These are phyloP conservation scores for Ehretia macrophylla DNA, from an alignment of 257 asterid species.

Conservation along the genomic window DNA sequence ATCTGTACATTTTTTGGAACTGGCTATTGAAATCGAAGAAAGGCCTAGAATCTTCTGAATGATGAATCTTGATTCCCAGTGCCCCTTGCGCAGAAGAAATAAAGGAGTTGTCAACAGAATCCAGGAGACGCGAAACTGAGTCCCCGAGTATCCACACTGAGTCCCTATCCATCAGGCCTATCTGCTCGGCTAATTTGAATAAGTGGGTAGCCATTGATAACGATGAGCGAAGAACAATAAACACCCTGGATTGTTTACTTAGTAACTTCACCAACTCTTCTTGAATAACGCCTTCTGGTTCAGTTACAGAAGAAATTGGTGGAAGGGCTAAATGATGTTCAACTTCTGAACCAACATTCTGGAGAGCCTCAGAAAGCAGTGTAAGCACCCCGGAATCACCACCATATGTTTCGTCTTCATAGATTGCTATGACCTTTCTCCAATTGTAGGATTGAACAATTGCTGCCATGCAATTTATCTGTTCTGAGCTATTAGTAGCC, in stretches of 20 bases:
- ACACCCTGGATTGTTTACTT: conserved; percentile 35
- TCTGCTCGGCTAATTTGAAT: conserved; percentile 31
- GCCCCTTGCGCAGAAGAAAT: conserved; percentile 32
- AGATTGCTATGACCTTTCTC: conserved; percentile 33
- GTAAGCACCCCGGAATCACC: conserved; percentile 29
- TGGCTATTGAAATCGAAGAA: conserved; percentile 21
- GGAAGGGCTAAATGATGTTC: conserved; percentile 33
- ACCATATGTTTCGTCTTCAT: conserved; percentile 29
- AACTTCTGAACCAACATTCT: conserved; percentile 20
- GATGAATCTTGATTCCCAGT: conserved; percentile 32
- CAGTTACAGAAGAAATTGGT: conserved; percentile 19
- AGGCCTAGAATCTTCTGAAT: conserved; percentile 12
- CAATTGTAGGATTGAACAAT: conserved; percentile 29
- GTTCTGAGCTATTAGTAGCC: conserved; percentile 21
- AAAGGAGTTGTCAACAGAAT: conserved; percentile 25
- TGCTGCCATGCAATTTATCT: conserved; percentile 20
- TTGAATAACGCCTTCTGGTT: conserved; percentile 19
- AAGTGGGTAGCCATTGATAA: conserved; percentile 19
- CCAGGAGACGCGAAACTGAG: conserved; percentile 30
- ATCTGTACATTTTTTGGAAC: conserved; percentile 15
- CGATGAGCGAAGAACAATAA: conserved; percentile 35
- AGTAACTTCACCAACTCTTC: conserved; percentile 22
- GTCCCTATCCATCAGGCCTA: conserved; percentile 36
- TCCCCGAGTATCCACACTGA: conserved; percentile 43
- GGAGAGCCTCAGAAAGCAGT: conserved; percentile 26